Conservation (phyloP, 169 alveolate genomes). For the Theileria equi region DNA sequence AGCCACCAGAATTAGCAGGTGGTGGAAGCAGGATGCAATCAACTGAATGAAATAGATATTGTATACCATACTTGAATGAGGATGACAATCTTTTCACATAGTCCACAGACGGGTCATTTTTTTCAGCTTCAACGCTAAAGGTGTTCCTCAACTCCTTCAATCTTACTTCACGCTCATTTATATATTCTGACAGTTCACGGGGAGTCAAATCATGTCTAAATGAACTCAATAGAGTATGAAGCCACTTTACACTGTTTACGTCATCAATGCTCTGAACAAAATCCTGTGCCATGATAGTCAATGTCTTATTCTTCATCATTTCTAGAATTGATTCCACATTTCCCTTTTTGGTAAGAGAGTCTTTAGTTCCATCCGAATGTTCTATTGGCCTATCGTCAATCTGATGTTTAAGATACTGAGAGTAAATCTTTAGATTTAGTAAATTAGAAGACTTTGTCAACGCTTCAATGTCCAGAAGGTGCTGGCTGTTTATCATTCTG, state of each 20-base stretch:
- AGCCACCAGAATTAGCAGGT: constrained; percentile 4
- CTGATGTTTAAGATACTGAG: neutral
- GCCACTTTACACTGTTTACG: neutral
- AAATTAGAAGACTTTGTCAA: constrained; percentile 12
- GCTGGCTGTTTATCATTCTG: constrained; percentile 65
- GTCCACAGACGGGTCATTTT: constrained; percentile 3
- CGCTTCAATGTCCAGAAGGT: constrained; percentile 54
- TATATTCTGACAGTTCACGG: neutral
- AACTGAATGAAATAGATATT: constrained; percentile 33
- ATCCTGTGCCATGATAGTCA: neutral
- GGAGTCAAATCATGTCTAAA: neutral
- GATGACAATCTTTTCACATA: constrained; percentile 13
- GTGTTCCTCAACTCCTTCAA: no score
- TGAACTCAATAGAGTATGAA: neutral
- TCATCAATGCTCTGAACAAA: neutral
- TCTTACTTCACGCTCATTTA: neutral
- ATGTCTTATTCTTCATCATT: neutral
- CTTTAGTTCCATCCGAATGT: neutral
- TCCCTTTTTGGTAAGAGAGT: neutral
- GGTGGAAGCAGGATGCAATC: constrained; percentile 23
- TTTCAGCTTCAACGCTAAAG: no score
- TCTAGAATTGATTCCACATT: neutral
- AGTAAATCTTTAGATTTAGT: neutral
- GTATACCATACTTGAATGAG: constrained; percentile 19
- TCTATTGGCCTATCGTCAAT: neutral